Conservation (phyloP, 176 grass and related monocot species). For the Oropetium thomaeum region DNA sequence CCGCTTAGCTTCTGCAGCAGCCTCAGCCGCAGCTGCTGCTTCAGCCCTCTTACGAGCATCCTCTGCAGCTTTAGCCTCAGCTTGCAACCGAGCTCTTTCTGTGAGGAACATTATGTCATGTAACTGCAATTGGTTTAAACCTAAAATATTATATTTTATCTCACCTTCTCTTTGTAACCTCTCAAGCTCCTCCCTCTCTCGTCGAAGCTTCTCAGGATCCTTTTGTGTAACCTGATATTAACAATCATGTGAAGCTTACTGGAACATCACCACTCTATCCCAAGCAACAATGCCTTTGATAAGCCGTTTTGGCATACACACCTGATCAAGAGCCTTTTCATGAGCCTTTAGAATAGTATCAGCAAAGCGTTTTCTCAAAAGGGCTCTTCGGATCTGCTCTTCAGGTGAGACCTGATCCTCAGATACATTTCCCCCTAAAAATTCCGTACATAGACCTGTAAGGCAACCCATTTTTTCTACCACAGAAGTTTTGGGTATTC, state of each 20-base stretch:
- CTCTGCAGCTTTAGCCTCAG: slow-evolving; percentile 91
- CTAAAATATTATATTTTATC: slow-evolving; percentile 28
- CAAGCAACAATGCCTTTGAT: slow-evolving; percentile 19
- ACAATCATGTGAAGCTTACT: slow-evolving; percentile 21
- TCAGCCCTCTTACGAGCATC: slow-evolving; percentile 71
- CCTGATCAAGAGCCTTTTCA: slow-evolving; percentile 97
- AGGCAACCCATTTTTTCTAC: slow-evolving; percentile 36
- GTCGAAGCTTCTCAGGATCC: slow-evolving; percentile 85
- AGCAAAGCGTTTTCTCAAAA: slow-evolving; percentile 82
- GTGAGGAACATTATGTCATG: slow-evolving; percentile 23
- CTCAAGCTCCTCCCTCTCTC: slow-evolving; percentile 85
- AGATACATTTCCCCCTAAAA: slow-evolving; percentile 68
- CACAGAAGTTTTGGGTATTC: slow-evolving; percentile 36
- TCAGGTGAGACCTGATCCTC: slow-evolving; percentile 64
- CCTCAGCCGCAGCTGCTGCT: slow-evolving; percentile 64
- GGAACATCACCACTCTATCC: slow-evolving; percentile 15
- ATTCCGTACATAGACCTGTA: slow-evolving; percentile 46
- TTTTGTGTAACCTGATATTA: slow-evolving; percentile 66
- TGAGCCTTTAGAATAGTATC: slow-evolving; percentile 99
- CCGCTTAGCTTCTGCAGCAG: slow-evolving; percentile 75
- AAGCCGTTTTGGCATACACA: slow-evolving; percentile 38
- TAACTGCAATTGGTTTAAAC: slow-evolving; percentile 6
- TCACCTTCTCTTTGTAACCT: slow-evolving; percentile 84
- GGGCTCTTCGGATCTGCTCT: slow-evolving; percentile 76
- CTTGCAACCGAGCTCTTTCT: slow-evolving; percentile 89